Evolutionary conservation across 345 rosid genomes (phyloP).

Genomic region (Raphanus raphanistrum): DNA sequence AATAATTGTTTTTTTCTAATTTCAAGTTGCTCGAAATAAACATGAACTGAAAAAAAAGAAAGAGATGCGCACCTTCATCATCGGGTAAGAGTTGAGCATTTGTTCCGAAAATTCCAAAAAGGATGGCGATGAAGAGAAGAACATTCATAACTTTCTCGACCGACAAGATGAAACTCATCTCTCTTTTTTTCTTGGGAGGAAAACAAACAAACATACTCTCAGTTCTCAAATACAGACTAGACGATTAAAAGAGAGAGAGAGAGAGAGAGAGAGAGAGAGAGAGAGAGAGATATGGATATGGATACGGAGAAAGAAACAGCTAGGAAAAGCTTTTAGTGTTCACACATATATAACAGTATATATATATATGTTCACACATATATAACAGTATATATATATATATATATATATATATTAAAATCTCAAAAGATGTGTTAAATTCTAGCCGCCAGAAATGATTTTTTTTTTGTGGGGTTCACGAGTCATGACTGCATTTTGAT

Average conservation of each 20-base stretch:
- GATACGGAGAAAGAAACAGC: neutral
- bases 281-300: neutral
- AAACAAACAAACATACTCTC: neutral
- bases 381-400: neutral
- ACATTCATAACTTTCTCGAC: conserved; percentile 19
- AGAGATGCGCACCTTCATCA: conserved; percentile 54
- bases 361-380: conserved; percentile 2
- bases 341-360: neutral
- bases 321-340: conserved; percentile 19
- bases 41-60: neutral
- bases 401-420: neutral
- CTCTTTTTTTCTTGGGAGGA: neutral
- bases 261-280: neutral
- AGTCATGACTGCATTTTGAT: neutral
- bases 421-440: neutral
- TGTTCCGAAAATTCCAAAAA: conserved; percentile 38
- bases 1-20: neutral
- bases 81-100: conserved; percentile 54
- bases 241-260: neutral
- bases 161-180: conserved; percentile 41
- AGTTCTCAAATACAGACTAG: neutral
- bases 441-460: conserved; percentile 25
- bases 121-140: conserved; percentile 39
- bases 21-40: neutral
- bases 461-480: conserved; percentile 14